Conservation (phyloP, 176 grass and related monocot genomes). For the Canna indica region DNA sequence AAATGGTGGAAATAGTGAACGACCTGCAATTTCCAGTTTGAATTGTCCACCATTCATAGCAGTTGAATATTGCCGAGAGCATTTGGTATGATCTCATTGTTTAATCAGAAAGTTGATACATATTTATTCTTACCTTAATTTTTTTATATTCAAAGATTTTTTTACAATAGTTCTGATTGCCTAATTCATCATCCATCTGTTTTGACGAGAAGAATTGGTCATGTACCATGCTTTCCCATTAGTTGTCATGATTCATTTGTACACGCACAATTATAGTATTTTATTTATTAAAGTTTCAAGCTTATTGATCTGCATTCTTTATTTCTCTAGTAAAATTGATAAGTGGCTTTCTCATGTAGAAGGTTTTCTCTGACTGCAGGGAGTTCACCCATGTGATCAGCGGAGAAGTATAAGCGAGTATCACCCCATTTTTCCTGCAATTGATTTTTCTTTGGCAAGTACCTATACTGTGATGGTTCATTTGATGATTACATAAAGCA, state of each 20-base stretch:
- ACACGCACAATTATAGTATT: not conserved
- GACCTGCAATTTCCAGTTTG: slow-evolving; percentile 47
- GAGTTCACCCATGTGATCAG: slow-evolving; percentile 84
- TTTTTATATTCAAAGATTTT: not conserved
- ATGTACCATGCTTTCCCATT: not conserved
- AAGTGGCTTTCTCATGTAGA: not conserved
- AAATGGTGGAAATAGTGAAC: slow-evolving; percentile 48
- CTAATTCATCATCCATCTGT: not conserved
- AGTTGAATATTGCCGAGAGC: slow-evolving; percentile 73
- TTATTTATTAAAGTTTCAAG: not conserved
- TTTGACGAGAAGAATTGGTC: not conserved
- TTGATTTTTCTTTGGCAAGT: slow-evolving; percentile 93
- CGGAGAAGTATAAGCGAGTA: slow-evolving; percentile 83
- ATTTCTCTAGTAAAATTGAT: not conserved
- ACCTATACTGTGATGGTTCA: slow-evolving; percentile 4
- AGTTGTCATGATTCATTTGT: not conserved
- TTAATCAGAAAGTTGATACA: not conserved
- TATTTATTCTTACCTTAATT: not conserved
- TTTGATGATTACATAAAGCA: not conserved
- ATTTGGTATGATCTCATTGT: slow-evolving; percentile 32
- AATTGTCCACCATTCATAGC: slow-evolving; percentile 66
- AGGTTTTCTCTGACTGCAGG: slow-evolving; percentile 37
- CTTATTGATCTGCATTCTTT: not conserved
- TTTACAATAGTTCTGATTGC: not conserved
- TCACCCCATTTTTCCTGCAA: slow-evolving; percentile 56